Conservation (phyloP, 805 yeast species). For the Teunomyces barrocoloradensis region DNA sequence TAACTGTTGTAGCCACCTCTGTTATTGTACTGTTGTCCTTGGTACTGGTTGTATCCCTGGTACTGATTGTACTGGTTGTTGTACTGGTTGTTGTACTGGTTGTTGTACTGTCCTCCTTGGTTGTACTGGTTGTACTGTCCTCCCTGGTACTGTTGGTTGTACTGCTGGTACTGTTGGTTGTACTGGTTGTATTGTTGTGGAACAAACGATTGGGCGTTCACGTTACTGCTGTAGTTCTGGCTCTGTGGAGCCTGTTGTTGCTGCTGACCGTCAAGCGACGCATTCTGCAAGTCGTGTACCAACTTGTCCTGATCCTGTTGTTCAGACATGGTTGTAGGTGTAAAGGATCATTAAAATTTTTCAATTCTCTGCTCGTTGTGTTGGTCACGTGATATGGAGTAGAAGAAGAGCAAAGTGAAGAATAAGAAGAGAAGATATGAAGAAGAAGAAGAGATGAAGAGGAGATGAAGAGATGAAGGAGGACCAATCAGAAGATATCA, state of each 20-base stretch:
- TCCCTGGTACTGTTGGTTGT: conserved; percentile 15
- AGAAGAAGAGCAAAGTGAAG: neutral
- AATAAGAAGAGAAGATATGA: neutral
- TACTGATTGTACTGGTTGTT: conserved; percentile 17
- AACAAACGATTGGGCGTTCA: conserved; percentile 47
- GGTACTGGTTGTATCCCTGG: conserved; percentile 10
- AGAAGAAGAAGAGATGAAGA: no score
- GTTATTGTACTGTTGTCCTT: conserved; percentile 12
- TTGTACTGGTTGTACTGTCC: conserved; percentile 8
- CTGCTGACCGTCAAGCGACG: conserved; percentile 30
- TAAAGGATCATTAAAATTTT: neutral
- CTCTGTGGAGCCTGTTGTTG: conserved; percentile 9
- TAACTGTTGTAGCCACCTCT: conserved; percentile 21
- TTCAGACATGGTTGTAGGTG: conserved; percentile 13
- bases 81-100: conserved; percentile 15
- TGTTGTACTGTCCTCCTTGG: conserved; percentile 10
- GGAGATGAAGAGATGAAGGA: no score
- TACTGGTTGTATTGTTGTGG: conserved; percentile 31
- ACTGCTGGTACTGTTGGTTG: conserved; percentile 11
- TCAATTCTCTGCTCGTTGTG: conserved; percentile 3
- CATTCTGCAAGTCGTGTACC: conserved; percentile 43
- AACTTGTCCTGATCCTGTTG: conserved; percentile 42
- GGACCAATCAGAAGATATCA: no score
- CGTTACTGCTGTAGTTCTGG: conserved; percentile 43
- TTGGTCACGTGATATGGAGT: neutral